Base-by-base conservation (phyloP, 805 yeast genomes). In the Clavispora carvajalis region DNA sequence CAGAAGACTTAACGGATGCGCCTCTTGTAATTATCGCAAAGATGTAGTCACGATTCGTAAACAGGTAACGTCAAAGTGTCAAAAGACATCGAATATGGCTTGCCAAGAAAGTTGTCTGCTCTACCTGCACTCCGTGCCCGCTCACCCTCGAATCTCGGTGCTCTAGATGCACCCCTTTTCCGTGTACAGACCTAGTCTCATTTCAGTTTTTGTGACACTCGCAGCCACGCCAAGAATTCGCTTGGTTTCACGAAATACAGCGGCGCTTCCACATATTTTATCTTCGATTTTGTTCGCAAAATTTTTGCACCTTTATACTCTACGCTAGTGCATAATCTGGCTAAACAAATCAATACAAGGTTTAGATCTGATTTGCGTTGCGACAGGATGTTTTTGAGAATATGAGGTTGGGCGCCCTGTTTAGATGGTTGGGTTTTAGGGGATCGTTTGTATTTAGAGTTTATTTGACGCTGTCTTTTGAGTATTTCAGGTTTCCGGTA, bases 11-110 rank as follows among this genome's bases (percentile, higher is more conserved):
- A n/a, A n/a, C n/a, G n/a, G n/a, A n/a, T n/a, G n/a, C n/a, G n/a
- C n/a, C n/a, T n/a, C n/a, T n/a, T n/a, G n/a, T n/a, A n/a, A n/a
- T n/a, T n/a, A n/a, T n/a, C n/a, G n/a, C n/a, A n/a, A 7, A 15
- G 31, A 15, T 2, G 16, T 10, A 8, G 10, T 2, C 4, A 8
- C 12, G 12, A 5, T 22, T 37, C 40, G 40, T 37, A 37, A 37
- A 37, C 16, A 22, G 34, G 8, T 30, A 24, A 33, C 33, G 41
- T 33, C 41, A 38, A 38, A 23, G 22, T 33, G 41, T 38, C 41
- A 38, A 38, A 35, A 12, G 24, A 8, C 36, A 35, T 29, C 36
- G 30, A 38, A 30, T n/a, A 17, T 15, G 16, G 40, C 8, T 16
- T 24, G 40, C 40, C 40, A 31, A 37, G 40, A 37, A 26, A 26